Percentiles rank a stretch among this genome's conserved stretches.
These are phyloP conservation scores for Acanthamoeba rhysodes DNA, from an alignment of 208 protist species.

Conservation along the genomic window DNA sequence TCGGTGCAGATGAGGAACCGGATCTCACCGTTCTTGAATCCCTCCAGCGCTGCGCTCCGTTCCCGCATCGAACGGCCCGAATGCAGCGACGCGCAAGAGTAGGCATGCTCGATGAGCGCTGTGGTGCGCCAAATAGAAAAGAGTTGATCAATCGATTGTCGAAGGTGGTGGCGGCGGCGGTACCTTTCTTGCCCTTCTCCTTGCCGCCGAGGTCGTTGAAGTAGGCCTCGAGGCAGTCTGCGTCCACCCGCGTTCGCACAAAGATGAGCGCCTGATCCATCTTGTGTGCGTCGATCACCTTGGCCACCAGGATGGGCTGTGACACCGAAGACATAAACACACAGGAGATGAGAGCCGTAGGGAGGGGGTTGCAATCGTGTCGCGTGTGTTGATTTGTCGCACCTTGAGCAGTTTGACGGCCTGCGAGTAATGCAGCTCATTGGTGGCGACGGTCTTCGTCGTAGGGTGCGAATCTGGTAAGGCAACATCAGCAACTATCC, in stretches of 20 bases:
- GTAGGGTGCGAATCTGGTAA: background rate
- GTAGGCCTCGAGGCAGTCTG: slow-evolving; percentile 86
- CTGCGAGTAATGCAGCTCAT: slow-evolving; percentile 80
- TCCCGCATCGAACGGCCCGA: slow-evolving; percentile 65
- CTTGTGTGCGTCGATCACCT: slow-evolving; percentile 87
- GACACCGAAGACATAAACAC: background rate
- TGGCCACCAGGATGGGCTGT: slow-evolving; percentile 77
- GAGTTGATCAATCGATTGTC: background rate
- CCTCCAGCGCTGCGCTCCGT: background rate
- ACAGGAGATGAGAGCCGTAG: background rate
- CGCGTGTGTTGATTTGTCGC: background rate
- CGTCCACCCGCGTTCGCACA: slow-evolving; percentile 87
- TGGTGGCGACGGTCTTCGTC: background rate
- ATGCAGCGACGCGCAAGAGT: slow-evolving; percentile 82
- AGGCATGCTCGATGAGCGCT: slow-evolving; percentile 77
- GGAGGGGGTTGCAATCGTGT: background rate
- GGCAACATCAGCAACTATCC: background rate
- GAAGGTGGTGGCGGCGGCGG: background rate
- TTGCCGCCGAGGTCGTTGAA: slow-evolving; percentile 80
- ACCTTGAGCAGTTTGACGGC: slow-evolving; percentile 85
- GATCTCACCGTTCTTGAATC: slow-evolving; percentile 90
- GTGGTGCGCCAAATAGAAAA: background rate
- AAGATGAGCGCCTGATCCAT: slow-evolving; percentile 91
- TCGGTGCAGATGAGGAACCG: slow-evolving; percentile 91
- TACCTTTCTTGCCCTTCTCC: slow-evolving; percentile 77